Conservation (phyloP, 176 grass and related monocot species). For the Phoenix roebelenii region DNA sequence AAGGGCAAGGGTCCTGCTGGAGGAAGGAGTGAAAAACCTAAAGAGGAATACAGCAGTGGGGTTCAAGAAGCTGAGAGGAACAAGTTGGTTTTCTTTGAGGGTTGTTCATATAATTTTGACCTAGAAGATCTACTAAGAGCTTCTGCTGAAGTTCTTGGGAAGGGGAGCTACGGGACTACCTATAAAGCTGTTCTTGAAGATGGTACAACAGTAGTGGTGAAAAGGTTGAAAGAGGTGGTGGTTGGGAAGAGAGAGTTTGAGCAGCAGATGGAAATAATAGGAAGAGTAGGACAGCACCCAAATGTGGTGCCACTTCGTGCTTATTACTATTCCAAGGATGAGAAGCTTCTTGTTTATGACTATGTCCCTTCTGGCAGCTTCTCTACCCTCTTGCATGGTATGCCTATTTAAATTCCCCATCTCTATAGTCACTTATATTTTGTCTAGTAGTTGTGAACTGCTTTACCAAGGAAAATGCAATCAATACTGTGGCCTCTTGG, state of each 20-base stretch:
- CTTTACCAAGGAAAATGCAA: no score
- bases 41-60: slow-evolving; percentile 2
- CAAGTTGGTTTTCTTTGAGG: slow-evolving; percentile 8
- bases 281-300: slow-evolving; percentile 1
- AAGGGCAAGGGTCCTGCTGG: slow-evolving; percentile 1
- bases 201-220: slow-evolving; percentile 6
- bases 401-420: neutral
- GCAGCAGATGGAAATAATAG: slow-evolving; percentile 9
- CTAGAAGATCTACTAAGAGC: slow-evolving; percentile 13
- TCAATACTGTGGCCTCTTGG: no score
- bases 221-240: slow-evolving; percentile 4
- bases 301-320: slow-evolving; percentile 4
- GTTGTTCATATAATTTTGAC: slow-evolving; percentile 9
- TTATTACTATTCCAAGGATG: slow-evolving; percentile 17
- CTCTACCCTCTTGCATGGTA: slow-evolving; percentile 10
- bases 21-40: slow-evolving; percentile 1
- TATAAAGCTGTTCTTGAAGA: slow-evolving; percentile 17
- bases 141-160: slow-evolving; percentile 14
- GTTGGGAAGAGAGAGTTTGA: slow-evolving; percentile 12
- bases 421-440: no score
- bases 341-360: slow-evolving; percentile 11
- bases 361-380: slow-evolving; percentile 8
- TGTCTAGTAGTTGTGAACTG: no score
- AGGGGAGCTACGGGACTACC: neutral
- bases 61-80: slow-evolving; percentile 13